A percentile compares a stretch with the other conserved stretches of the same genome.
Conservation (phyloP, 2,329 filamentous ascomycete genomes). For the Aaosphaeria arxii region DNA sequence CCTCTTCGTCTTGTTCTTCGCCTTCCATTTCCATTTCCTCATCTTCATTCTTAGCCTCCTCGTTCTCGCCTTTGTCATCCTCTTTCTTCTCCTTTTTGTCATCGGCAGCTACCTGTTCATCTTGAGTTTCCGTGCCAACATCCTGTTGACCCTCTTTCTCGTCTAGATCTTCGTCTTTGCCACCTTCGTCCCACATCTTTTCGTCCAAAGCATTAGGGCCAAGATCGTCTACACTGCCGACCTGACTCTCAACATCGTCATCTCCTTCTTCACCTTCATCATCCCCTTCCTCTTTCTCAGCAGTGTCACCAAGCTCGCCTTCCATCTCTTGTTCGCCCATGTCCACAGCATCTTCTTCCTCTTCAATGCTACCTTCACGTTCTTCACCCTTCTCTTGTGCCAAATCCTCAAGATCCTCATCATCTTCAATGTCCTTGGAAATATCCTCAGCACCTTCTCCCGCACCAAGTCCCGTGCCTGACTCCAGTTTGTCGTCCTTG, state of each 20-base stretch:
- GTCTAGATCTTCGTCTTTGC: constrained; percentile 75
- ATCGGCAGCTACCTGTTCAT: constrained; percentile 45
- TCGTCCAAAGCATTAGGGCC: constrained; percentile 91
- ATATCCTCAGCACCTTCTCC: constrained; percentile 96
- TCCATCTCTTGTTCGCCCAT: constrained; percentile 92
- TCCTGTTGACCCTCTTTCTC: constrained; percentile 69
- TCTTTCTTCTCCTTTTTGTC: constrained; percentile 44
- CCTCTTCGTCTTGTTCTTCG: constrained; percentile 60
- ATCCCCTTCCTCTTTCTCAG: constrained; percentile 54
- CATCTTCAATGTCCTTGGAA: constrained; percentile 90
- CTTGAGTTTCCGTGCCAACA: constrained; percentile 47
- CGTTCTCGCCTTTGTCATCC: constrained; percentile 51
- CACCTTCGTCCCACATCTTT: constrained; percentile 96
- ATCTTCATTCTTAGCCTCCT: constrained; percentile 52
- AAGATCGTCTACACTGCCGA: constrained; percentile 85
- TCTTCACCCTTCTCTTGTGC: constrained; percentile 74
- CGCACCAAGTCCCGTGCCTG: constrained; percentile 89
- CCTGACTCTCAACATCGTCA: constrained; percentile 80
- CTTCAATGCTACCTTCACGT: constrained; percentile 65
- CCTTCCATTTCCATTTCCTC: constrained; percentile 55
- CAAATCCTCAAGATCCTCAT: constrained; percentile 89
- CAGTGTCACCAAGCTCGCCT: constrained; percentile 69
- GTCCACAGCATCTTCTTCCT: constrained; percentile 82
- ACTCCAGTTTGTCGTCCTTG: constrained; percentile 77
- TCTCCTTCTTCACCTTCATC: constrained; percentile 47